Evolutionary conservation across 1,284 basidiomycete species (phyloP), one percentile per base, ranked within the genome.

Genomic region (Gomphus bonarii): DNA sequence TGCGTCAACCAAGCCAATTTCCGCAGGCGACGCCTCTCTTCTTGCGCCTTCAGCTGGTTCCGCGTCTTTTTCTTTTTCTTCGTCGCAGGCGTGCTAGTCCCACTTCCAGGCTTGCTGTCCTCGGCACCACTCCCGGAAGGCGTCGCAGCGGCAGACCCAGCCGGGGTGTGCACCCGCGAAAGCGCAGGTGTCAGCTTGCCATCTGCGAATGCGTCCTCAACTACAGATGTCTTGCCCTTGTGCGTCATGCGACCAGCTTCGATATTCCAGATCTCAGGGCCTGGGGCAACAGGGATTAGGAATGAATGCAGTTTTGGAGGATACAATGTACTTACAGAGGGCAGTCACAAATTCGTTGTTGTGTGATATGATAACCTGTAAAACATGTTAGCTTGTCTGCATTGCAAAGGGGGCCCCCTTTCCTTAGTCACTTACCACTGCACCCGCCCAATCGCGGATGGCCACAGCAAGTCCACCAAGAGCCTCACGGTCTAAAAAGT

Each of bases 381-480:
- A 40, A 57, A 33, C 9, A 51, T 35, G 18, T 20, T 12, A 35
- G n/a, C 20, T 4, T 25, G 25, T 25, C 25, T 20, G 10, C 31
- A 40, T n/a, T 10, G 52, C 8, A 10, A 25, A 53, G 14, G 38
- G 30, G 31, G 10, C 11, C 33, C 33, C n/a, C 11, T 30, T 30
- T 10, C 14, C 22, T 54, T 59, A 33, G 65, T 40, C 55, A 64
- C 80, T 66, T 73, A 88, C 89, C 55, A 98, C 93, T 42, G 94
- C 95, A 62, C 95, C 95, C 59, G 84, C 84, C 95, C 95, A 99
- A 65, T 97, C 92, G 64, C 85, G 86, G 71, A 99, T 98, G 35
- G 97, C 95, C 43, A 95, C 87, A 42, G 95, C 94, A 40, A 99
- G 77, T 63, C 97, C 95, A 65, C 95, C 92, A 22, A 95, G 75